Base-by-base conservation (phyloP, 2,329 filamentous ascomycete genomes). In the Acrodontium crateriforme region DNA sequence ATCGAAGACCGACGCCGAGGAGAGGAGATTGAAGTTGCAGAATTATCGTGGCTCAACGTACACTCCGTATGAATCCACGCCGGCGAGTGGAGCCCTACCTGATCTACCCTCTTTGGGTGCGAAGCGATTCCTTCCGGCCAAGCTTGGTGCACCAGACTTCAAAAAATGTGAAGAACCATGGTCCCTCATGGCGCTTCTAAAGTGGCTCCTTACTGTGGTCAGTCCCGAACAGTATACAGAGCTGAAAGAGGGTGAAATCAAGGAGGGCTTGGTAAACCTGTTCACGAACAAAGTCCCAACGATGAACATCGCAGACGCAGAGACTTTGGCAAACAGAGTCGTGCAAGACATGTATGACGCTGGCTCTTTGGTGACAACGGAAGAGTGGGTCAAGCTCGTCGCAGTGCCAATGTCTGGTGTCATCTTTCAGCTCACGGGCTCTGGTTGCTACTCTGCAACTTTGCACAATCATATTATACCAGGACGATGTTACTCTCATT, bases 301-400 rank as follows among this genome's bases (percentile, higher is more conserved):
- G 1, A 94, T 98, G 83, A 95, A 98, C 44, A 87, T 89, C 22
- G 85, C 87, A 5, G 91, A 98, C 61, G 89, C 89, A 1, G 89
- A 98, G 52, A 78, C 76, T 1, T 63, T 98, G 28, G 82, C 81
- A 36, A 69, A 71, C 33, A 73, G 72, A 21, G 80, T 93, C 1
- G 74, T 92, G 2, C 64, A 73, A 30, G 71, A 76, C 25, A 89
- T 98, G 81, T 70, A 87, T 39, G 67, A 71, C 14, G 73, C 77
- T 6, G 77, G 75, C 20, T 81, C 83, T 8, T 60, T 98, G 17
- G 63, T 91, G 4, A 75, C 77, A 9, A 87, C 94, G 18, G 89
- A 98, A 53, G 91, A 98, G 58, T 98, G 91, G 89, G 78, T 98
- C 40, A 94, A 91, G 49, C 85, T 95, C 49, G 79, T 82, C 5